A percentile compares a stretch with the other conserved stretches of the same genome.
These are phyloP conservation scores for Comarum palustre DNA, from an alignment of 306 rosid species.

Conservation along the genomic window DNA sequence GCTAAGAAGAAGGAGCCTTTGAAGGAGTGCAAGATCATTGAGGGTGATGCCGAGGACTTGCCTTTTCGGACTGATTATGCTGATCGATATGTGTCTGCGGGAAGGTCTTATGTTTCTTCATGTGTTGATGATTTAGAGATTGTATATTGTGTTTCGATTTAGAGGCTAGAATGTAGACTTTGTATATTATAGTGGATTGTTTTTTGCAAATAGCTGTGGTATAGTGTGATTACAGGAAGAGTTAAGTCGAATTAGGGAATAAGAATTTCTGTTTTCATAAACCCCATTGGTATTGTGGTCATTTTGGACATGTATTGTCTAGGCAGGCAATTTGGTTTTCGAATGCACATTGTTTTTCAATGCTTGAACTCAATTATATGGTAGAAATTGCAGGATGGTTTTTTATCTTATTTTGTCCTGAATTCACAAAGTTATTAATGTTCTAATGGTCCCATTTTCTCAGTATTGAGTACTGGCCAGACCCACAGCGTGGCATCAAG, in stretches of 20 bases:
- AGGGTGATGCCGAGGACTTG: slow-evolving; percentile 93
- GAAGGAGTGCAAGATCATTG: slow-evolving; percentile 76
- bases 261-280: not conserved
- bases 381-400: slow-evolving; percentile 13
- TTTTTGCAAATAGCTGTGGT: not conserved
- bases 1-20: slow-evolving; percentile 83
- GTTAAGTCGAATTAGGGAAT: not conserved
- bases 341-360: not conserved
- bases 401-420: not conserved
- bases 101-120: slow-evolving; percentile 49
- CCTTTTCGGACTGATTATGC: slow-evolving; percentile 88
- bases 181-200: not conserved
- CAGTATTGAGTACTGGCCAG: slow-evolving; percentile 97
- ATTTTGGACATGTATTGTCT: not conserved
- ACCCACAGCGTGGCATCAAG: slow-evolving; percentile 90
- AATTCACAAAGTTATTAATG: not conserved
- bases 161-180: not conserved
- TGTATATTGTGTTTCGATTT: not conserved
- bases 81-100: slow-evolving; percentile 86
- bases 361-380: not conserved
- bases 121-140: not conserved
- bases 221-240: not conserved
- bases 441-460: slow-evolving; percentile 30
- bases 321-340: not conserved
- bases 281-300: not conserved